Percentiles rank a stretch among this genome's conserved stretches.
Evolutionary conservation across 768 basidiomycete species (phyloP).

Genomic region (Leccinum rimulosum): DNA sequence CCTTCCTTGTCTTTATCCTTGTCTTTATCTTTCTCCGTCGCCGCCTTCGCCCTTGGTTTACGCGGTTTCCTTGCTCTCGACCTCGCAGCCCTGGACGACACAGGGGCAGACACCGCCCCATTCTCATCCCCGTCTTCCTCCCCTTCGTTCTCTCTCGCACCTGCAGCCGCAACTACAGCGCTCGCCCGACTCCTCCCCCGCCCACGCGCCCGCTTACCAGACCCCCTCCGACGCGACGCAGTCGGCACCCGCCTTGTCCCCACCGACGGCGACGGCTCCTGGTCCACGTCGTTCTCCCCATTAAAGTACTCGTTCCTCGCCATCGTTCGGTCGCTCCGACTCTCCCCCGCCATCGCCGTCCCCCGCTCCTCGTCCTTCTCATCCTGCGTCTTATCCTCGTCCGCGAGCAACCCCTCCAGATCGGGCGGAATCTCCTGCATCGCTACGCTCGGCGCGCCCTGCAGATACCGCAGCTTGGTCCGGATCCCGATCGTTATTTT

Average conservation of each 20-base stretch:
- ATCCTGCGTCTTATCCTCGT: constrained; percentile 65
- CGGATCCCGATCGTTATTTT: constrained; percentile 82
- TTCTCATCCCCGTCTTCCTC: constrained; percentile 40
- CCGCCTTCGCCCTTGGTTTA: constrained; percentile 21
- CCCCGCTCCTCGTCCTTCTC: constrained; percentile 70
- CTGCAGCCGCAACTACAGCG: constrained; percentile 4
- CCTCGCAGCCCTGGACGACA: constrained; percentile 28
- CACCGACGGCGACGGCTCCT: constrained; percentile 35
- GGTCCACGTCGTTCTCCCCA: constrained; percentile 67
- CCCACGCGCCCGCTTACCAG: constrained; percentile 31
- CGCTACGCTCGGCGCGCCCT: constrained; percentile 93
- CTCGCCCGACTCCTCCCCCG: constrained; percentile 35
- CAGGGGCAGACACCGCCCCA: constrained; percentile 9
- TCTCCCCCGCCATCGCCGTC: constrained; percentile 52
- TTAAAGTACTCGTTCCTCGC: constrained; percentile 73
- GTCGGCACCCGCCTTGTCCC: constrained; percentile 15
- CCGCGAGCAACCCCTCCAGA: constrained; percentile 70
- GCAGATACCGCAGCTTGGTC: constrained; percentile 86
- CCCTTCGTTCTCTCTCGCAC: constrained; percentile 30
- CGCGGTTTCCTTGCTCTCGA: constrained; percentile 32
- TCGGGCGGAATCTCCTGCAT: constrained; percentile 98
- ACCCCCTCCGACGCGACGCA: constrained; percentile 18
- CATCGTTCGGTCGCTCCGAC: constrained; percentile 48
- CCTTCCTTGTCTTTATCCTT: constrained; percentile 12
- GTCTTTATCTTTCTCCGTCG: constrained; percentile 29